Conservation (phyloP, 2,329 filamentous ascomycete genomes). For the Chrysoporthe cubensis region DNA sequence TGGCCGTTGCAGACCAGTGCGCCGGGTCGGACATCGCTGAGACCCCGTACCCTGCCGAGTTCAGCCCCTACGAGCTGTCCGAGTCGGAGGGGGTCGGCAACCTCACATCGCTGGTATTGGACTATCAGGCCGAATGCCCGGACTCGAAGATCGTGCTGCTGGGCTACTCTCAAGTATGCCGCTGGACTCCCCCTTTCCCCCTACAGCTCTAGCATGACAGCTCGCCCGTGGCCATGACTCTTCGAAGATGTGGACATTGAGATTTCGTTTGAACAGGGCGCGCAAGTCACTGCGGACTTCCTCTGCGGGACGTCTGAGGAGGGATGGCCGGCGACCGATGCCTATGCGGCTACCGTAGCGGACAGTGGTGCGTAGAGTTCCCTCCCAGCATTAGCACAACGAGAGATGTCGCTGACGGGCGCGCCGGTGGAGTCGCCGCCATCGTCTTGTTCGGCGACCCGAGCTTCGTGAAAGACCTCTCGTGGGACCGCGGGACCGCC, state of each 20-base stretch:
- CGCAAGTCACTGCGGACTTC: constrained; percentile 43
- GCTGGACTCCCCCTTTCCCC: not conserved
- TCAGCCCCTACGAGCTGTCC: constrained; percentile 40
- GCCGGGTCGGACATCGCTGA: constrained; percentile 40
- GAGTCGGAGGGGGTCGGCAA: constrained; percentile 40
- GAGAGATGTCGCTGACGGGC: not conserved
- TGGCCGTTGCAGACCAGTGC: constrained; percentile 39
- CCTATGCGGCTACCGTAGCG: constrained; percentile 33
- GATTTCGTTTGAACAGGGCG: constrained; percentile 37
- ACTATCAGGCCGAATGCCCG: constrained; percentile 43
- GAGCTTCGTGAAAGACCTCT: constrained; percentile 25
- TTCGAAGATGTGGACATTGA: not conserved
- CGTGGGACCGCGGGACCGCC: constrained; percentile 19
- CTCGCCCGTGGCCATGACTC: not conserved
- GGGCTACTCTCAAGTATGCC: constrained; percentile 46
- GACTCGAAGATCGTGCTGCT: constrained; percentile 46
- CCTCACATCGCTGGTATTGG: constrained; percentile 37
- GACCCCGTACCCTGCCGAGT: constrained; percentile 45
- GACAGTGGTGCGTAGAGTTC: constrained; percentile 38
- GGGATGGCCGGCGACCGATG: constrained; percentile 21
- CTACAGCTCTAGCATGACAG: not conserved
- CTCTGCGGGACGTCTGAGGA: constrained; percentile 40
- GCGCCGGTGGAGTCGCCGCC: constrained; percentile 42
- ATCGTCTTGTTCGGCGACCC: constrained; percentile 48
- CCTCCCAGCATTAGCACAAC: not conserved